These are phyloP conservation scores for Friedmanniomyces simplex DNA, from an alignment of 495 filamentous ascomycete species.

Conservation along the genomic window DNA sequence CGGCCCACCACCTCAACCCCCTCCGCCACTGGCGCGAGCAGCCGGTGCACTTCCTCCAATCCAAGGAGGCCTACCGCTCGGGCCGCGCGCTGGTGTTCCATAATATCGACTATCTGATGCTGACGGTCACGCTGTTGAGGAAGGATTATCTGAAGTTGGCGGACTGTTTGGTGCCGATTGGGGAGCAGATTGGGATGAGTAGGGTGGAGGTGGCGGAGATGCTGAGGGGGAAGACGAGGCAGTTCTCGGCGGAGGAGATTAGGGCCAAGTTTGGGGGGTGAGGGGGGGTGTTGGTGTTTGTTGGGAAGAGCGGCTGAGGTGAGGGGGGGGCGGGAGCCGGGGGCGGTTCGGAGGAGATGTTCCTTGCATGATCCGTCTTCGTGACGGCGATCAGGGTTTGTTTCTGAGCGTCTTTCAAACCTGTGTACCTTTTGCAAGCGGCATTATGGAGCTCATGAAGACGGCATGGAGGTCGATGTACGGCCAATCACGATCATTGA, in stretches of 20 bases:
- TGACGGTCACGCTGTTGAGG: constrained; percentile 48
- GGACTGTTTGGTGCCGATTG: constrained; percentile 55
- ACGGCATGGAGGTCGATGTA: too few relatives aligned
- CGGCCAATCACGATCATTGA: too few relatives aligned
- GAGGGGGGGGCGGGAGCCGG: too few relatives aligned
- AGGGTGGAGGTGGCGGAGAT: constrained; percentile 49
- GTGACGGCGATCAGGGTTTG: too few relatives aligned
- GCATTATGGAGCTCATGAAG: too few relatives aligned
- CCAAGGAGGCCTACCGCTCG: constrained; percentile 47
- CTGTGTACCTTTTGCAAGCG: too few relatives aligned
- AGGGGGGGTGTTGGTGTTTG: neutral
- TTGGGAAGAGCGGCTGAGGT: too few relatives aligned
- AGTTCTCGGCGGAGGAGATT: constrained; percentile 50
- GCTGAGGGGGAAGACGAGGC: constrained; percentile 50
- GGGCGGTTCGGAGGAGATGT: too few relatives aligned
- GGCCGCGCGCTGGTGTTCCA: constrained; percentile 59
- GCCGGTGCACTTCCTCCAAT: constrained; percentile 52
- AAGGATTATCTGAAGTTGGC: constrained; percentile 57
- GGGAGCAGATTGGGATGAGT: constrained; percentile 53
- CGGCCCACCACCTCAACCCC: constrained; percentile 65
- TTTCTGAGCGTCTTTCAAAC: too few relatives aligned
- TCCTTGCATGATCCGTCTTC: too few relatives aligned
- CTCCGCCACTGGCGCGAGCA: constrained; percentile 66
- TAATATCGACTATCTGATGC: constrained; percentile 61
- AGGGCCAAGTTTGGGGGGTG: constrained; percentile 17